Percentiles rank a stretch among this genome's conserved stretches.
phyloP scores from a whole-genome alignment of 805 yeast genomes.

The Myxozyma melibiosi region DNA sequence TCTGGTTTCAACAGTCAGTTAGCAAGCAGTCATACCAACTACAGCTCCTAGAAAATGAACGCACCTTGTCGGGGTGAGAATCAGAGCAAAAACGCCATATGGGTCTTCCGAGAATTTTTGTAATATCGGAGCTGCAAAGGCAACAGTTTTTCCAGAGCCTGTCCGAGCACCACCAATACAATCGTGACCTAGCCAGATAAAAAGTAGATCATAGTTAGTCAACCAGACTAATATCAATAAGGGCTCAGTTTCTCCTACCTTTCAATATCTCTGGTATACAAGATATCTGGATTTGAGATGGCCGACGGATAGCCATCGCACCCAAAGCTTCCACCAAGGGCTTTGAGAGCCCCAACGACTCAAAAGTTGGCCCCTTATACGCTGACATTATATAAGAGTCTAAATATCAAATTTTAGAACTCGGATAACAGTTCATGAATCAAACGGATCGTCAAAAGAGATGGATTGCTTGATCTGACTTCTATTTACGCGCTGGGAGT shows the following conservation, averaged over 20 bases:
- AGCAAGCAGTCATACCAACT: background rate
- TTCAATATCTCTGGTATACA: constrained; percentile 84
- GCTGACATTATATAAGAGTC: background rate
- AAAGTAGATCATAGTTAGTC: background rate
- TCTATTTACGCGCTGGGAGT: background rate
- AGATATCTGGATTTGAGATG: constrained; percentile 83
- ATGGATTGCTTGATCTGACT: too few species aligned
- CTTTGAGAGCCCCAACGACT: constrained; percentile 71
- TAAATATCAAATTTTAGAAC: background rate
- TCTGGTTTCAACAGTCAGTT: constrained; percentile 53
- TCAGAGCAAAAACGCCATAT: constrained; percentile 83
- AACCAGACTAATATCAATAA: background rate
- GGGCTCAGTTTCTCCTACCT: too few species aligned
- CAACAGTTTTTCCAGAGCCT: constrained; percentile 96
- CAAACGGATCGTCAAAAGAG: too few species aligned
- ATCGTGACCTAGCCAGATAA: constrained; percentile 57
- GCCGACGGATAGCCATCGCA: constrained; percentile 79
- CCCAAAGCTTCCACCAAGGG: constrained; percentile 83
- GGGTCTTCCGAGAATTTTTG: constrained; percentile 96
- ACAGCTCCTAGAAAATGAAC: background rate
- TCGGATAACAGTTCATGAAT: background rate
- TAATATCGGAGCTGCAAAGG: constrained; percentile 97
- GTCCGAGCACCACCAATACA: constrained; percentile 99
- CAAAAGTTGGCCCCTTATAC: constrained; percentile 44
- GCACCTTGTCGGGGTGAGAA: constrained; percentile 69